A percentile compares a stretch with the other conserved stretches of the same genome.
These are phyloP conservation scores for Silene conica DNA, from an alignment of 148 eudicot genomes.

Conservation along the genomic window DNA sequence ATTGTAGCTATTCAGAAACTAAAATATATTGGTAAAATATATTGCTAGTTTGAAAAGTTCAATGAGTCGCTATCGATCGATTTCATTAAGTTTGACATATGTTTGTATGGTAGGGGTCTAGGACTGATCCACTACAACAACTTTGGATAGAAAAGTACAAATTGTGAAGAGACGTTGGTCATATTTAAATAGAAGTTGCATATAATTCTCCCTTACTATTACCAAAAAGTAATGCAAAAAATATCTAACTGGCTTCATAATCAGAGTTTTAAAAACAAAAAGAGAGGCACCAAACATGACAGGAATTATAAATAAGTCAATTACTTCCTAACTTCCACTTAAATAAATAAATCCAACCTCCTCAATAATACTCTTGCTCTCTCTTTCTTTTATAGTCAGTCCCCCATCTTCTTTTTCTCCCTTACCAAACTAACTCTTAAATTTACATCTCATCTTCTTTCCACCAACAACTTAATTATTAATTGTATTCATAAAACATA, in stretches of 20 bases:
- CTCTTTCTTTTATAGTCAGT: not conserved
- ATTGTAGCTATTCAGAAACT: too few relatives aligned
- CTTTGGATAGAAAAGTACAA: not conserved
- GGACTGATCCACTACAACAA: not conserved
- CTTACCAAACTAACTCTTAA: too few relatives aligned
- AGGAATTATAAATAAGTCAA: not conserved
- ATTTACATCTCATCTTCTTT: too few relatives aligned
- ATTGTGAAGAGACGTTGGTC: not conserved
- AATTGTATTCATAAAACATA: too few relatives aligned
- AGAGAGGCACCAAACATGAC: conserved; percentile 8
- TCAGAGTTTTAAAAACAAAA: not conserved
- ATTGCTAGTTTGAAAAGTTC: too few relatives aligned
- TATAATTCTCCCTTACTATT: not conserved
- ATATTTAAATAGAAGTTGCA: not conserved
- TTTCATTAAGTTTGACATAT: too few relatives aligned
- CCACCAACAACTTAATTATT: too few relatives aligned
- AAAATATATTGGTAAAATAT: too few relatives aligned
- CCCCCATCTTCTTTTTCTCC: not conserved
- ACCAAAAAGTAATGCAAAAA: not conserved
- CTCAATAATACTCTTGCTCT: conserved; percentile 8
- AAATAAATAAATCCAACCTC: conserved; percentile 1
- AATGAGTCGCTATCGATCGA: too few relatives aligned
- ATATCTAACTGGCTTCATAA: conserved; percentile 4
- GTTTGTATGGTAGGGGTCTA: not conserved
- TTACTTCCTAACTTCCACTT: conserved; percentile 8